Conservation (phyloP, 2,329 filamentous ascomycete genomes). For the Coleophoma eucalyptorum region DNA sequence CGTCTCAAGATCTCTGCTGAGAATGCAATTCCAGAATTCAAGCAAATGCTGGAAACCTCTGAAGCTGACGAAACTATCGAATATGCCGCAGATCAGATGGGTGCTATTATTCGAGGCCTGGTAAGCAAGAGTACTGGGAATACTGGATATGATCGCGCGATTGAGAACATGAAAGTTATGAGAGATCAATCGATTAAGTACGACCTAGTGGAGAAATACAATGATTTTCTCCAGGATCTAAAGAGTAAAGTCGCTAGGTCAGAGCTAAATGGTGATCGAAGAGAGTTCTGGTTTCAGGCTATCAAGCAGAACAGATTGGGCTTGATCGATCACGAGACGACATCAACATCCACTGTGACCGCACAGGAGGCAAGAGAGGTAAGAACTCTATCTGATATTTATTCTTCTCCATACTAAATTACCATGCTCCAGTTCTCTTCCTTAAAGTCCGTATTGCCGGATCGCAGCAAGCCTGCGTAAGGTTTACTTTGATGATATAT, state of each 20-base stretch:
- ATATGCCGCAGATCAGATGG: conserved; percentile 72
- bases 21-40: conserved; percentile 90
- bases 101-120: conserved; percentile 61
- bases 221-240: conserved; percentile 65
- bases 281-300: conserved; percentile 73
- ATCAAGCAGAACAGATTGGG: conserved; percentile 66
- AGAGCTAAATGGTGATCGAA: conserved; percentile 70
- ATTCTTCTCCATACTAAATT: neutral
- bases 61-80: conserved; percentile 59
- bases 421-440: conserved; percentile 5
- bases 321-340: conserved; percentile 62
- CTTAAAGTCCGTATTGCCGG: conserved; percentile 5
- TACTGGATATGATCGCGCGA: conserved; percentile 66
- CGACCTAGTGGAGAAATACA: conserved; percentile 75
- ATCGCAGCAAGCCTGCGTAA: neutral
- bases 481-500: too few relatives aligned
- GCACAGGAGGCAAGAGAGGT: conserved; percentile 64
- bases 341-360: conserved; percentile 61
- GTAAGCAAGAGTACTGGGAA: conserved; percentile 74
- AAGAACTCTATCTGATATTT: neutral
- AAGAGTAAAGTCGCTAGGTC: conserved; percentile 69
- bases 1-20: conserved; percentile 52
- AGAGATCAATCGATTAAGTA: conserved; percentile 71
- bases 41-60: conserved; percentile 64
- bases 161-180: conserved; percentile 75